Conservation (phyloP, 495 filamentous ascomycete genomes). For the Xylaria castorea region DNA sequence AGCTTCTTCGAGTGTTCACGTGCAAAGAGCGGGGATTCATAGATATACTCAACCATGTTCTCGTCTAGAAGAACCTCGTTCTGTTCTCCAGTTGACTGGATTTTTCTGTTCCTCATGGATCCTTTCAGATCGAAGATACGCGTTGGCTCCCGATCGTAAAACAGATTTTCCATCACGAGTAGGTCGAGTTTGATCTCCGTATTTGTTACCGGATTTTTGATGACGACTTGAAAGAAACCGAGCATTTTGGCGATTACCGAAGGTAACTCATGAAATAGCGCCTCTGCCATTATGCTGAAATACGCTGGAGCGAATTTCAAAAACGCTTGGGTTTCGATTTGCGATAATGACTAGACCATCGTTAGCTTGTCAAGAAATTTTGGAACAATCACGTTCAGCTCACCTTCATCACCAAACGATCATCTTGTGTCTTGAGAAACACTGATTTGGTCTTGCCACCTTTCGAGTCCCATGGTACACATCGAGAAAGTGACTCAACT, state of each 20-base stretch:
- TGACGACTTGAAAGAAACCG: slow-evolving; percentile 95
- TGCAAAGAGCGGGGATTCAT: slow-evolving; percentile 92
- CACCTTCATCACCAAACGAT: slow-evolving; percentile 86
- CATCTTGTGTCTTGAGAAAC: slow-evolving; percentile 96
- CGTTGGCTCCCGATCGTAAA: slow-evolving; percentile 90
- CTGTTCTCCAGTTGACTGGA: slow-evolving; percentile 90
- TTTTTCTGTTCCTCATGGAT: slow-evolving; percentile 96
- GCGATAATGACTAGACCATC: slow-evolving; percentile 67
- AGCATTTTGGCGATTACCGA: slow-evolving; percentile 99
- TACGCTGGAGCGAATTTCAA: slow-evolving; percentile 94
- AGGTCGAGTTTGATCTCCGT: slow-evolving; percentile 95
- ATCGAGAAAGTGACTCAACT: slow-evolving; percentile 91
- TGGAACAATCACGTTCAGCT: neutral
- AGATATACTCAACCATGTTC: slow-evolving; percentile 99
- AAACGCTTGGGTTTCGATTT: slow-evolving; percentile 92
- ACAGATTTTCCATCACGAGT: slow-evolving; percentile 97
- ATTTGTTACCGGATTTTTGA: slow-evolving; percentile 91
- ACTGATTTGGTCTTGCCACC: slow-evolving; percentile 97
- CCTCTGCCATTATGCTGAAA: slow-evolving; percentile 95
- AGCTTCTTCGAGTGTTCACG: slow-evolving; percentile 92
- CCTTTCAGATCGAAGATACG: slow-evolving; percentile 98
- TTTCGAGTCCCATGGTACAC: slow-evolving; percentile 97
- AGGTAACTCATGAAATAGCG: slow-evolving; percentile 93
- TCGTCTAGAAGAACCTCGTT: slow-evolving; percentile 97
- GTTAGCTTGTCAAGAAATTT: slow-evolving; percentile 26